Evolutionary conservation across 2,329 filamentous ascomycete genomes (phyloP).

Genomic region (Bipolaris zeicola): DNA sequence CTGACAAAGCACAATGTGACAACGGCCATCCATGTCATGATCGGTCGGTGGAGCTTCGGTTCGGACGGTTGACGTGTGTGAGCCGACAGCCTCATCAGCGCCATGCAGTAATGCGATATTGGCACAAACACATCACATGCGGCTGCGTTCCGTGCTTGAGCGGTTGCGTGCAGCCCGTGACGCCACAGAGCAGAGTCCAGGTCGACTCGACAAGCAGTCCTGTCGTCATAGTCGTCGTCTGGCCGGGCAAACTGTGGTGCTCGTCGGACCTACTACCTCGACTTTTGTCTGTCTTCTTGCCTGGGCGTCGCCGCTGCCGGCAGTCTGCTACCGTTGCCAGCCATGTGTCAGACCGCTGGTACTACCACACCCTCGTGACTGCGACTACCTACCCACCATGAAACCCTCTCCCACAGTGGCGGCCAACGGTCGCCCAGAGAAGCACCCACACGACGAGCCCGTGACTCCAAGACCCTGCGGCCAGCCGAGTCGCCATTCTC

Average conservation of each 20-base stretch:
- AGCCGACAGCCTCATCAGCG: slow-evolving; percentile 30
- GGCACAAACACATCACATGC: slow-evolving; percentile 28
- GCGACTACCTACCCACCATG: slow-evolving; percentile 12
- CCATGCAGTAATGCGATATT: slow-evolving; percentile 33
- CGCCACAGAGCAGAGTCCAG: slow-evolving; percentile 5
- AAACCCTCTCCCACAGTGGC: slow-evolving; percentile 31
- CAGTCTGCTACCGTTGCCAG: neutral
- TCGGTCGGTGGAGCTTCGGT: slow-evolving; percentile 20
- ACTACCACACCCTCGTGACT: slow-evolving; percentile 17
- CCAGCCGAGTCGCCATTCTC: slow-evolving; percentile 22
- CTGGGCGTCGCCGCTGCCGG: slow-evolving; percentile 10
- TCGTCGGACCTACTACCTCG: slow-evolving; percentile 10
- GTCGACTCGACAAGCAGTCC: slow-evolving; percentile 8
- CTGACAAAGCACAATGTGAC: neutral
- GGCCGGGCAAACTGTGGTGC: slow-evolving; percentile 2
- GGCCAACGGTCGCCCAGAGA: slow-evolving; percentile 36
- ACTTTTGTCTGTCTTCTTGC: slow-evolving; percentile 1
- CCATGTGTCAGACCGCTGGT: slow-evolving; percentile 35
- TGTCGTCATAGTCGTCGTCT: slow-evolving; percentile 17
- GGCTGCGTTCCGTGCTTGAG: slow-evolving; percentile 19
- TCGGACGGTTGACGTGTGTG: slow-evolving; percentile 11
- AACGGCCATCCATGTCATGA: neutral
- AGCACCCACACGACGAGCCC: slow-evolving; percentile 38
- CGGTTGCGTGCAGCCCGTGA: slow-evolving; percentile 31
- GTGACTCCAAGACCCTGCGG: slow-evolving; percentile 44